Percentiles rank a stretch among this genome's conserved stretches.
Conservation (phyloP, 371 early-diverging fungal genomes). For the Dichotomocladium elegans region DNA sequence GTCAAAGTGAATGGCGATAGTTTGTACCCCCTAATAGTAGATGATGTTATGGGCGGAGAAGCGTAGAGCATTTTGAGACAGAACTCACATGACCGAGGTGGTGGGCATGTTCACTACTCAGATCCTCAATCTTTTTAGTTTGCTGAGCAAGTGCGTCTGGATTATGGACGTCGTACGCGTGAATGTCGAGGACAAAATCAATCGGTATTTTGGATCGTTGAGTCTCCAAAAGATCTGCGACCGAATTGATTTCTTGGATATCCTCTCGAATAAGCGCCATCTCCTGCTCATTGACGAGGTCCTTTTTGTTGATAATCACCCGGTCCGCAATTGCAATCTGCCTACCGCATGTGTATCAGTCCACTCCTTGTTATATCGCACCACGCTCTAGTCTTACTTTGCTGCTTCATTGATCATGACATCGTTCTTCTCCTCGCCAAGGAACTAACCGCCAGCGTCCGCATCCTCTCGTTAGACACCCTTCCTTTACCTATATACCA, state of each 20-base stretch:
- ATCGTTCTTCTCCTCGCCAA: slow-evolving; percentile 50
- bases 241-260: slow-evolving; percentile 55
- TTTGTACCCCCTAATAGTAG: slow-evolving; percentile 47
- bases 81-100: slow-evolving; percentile 40
- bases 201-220: slow-evolving; percentile 67
- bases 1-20: slow-evolving; percentile 43
- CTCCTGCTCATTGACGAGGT: slow-evolving; percentile 60
- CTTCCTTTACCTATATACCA: not conserved
- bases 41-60: slow-evolving; percentile 5
- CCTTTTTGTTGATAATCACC: slow-evolving; percentile 92
- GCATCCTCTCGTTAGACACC: not conserved
- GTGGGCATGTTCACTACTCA: slow-evolving; percentile 27
- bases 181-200: slow-evolving; percentile 72
- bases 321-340: slow-evolving; percentile 96
- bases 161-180: slow-evolving; percentile 63
- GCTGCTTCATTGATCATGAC: slow-evolving; percentile 66
- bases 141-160: slow-evolving; percentile 27
- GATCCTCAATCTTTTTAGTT: slow-evolving; percentile 29
- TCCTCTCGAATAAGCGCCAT: slow-evolving; percentile 48
- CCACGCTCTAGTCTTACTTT: slow-evolving; percentile 35
- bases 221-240: slow-evolving; percentile 56
- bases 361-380: not conserved
- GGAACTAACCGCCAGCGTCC: slow-evolving; percentile 26
- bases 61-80: not conserved
- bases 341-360: slow-evolving; percentile 26